A percentile compares a stretch with the other conserved stretches of the same genome.
These are phyloP conservation scores for Neovahlkampfia damariscottae DNA, from an alignment of 78 protist species.

Conservation along the genomic window DNA sequence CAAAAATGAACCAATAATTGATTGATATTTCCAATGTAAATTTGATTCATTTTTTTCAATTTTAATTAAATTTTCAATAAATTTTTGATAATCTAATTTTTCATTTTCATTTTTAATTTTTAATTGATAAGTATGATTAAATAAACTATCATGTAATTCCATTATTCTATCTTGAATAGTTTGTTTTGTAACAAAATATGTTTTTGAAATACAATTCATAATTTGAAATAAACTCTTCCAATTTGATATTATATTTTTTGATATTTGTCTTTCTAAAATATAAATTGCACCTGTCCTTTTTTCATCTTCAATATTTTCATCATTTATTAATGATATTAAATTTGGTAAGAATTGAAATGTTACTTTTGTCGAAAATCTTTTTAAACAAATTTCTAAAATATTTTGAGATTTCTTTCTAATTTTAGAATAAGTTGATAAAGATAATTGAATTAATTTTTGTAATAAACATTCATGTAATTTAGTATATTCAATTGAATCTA, in stretches of 20 bases:
- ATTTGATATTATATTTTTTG: not conserved
- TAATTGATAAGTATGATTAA: not conserved
- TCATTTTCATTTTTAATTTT: not conserved
- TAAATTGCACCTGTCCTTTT: not conserved
- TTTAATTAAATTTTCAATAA: not conserved
- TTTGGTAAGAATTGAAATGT: not conserved
- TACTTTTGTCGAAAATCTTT: not conserved
- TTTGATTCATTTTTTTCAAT: not conserved
- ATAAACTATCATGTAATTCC: not conserved
- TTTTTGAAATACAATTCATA: not conserved
- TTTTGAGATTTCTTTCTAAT: not conserved
- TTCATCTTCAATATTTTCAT: not conserved
- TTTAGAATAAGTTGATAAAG: not conserved
- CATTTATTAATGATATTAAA: not conserved
- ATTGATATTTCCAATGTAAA: not conserved
- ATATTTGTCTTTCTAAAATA: not conserved
- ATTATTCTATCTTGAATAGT: not conserved
- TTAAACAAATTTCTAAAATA: not conserved
- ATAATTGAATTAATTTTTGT: not conserved
- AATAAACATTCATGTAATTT: not conserved
- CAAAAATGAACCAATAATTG: not conserved
- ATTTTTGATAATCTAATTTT: not conserved
- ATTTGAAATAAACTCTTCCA: not conserved
- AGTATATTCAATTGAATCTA: not conserved
- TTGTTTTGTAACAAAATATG: not conserved